These are phyloP conservation scores for Debaryomyces coudertii DNA, from an alignment of 1,139 yeast genomes.

Conservation along the genomic window DNA sequence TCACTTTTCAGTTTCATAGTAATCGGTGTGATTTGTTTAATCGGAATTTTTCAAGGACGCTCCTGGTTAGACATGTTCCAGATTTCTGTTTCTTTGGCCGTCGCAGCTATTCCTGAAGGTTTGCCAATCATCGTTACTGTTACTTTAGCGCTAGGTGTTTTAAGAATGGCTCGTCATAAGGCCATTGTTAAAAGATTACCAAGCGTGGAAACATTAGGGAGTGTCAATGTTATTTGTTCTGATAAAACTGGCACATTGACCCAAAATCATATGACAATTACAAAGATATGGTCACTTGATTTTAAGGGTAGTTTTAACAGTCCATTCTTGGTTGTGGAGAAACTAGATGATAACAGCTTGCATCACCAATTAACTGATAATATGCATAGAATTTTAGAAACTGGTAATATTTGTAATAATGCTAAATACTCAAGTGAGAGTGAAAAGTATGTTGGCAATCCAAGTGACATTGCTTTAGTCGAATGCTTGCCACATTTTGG, in stretches of 20 bases:
- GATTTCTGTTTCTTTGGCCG: constrained; percentile 93
- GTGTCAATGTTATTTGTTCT: constrained; percentile 91
- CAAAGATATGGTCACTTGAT: constrained; percentile 80
- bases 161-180: constrained; percentile 90
- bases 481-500: constrained; percentile 75
- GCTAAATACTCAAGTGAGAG: constrained; percentile 69
- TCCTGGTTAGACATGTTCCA: constrained; percentile 97
- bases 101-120: constrained; percentile 98
- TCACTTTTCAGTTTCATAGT: constrained; percentile 80
- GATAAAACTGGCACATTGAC: constrained; percentile 97
- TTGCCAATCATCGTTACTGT: constrained; percentile 96
- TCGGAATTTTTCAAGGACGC: constrained; percentile 89
- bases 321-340: constrained; percentile 53
- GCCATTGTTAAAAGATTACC: constrained; percentile 94
- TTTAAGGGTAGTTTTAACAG: constrained; percentile 57
- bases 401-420: constrained; percentile 83
- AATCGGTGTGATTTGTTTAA: constrained; percentile 82
- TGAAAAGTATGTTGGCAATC: constrained; percentile 82
- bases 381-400: constrained; percentile 57
- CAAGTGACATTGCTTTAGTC: constrained; percentile 88
- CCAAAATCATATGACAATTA: constrained; percentile 90
- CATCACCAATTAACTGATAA: constrained; percentile 54
- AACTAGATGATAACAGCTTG: constrained; percentile 41
- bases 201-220: constrained; percentile 92
- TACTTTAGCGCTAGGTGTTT: constrained; percentile 90